Evolutionary conservation across 805 yeast species (phyloP), one percentile per base, ranked within the genome.

Genomic region (Komagataella mondaviorum): DNA sequence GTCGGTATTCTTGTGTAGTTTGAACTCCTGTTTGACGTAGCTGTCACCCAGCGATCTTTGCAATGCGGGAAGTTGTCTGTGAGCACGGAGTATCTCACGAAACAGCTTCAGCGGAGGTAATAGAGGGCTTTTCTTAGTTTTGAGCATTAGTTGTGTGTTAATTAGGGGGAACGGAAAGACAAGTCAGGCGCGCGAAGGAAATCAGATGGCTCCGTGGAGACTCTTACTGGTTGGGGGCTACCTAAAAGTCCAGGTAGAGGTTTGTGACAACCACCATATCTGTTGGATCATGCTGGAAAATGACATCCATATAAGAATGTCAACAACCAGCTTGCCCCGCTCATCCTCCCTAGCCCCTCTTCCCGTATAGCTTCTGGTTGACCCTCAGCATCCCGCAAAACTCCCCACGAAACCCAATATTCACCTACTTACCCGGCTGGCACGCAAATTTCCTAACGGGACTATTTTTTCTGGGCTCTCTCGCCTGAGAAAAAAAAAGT

Each of bases 11-110:
- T 81, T 77, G 67, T 93, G 99, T 6, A 90, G 83, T 59, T 81
- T 80, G 71, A 93, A 93, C 68, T 93, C 99, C 43, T 83, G 78
- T 62, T 81, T 85, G 50, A 91, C 96, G 63, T 93, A 93, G 57
- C 80, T 75, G 65, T 93, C 96, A 3, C 99, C 99, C 20, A 93
- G 72, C 50, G 80, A 75, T 53, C 95, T 74, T 54, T 85, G 84
- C 49, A 80, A 80, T 3, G 69, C 65, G 0, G 90, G 88, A n/a
- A 93, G 60, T 48, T 64, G 71, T 56, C 71, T 67, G 66, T 93
- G 97, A 0, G 96, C 90, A 51, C 97, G 72, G 51, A 93, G 71
- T 45, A 93, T 81, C n/a, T 83, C 76, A 51, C 88, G 73, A 68
- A 87, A 93, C 39, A 93, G 75, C 44, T 74, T 73, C 22, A 90